Evolutionary conservation across 345 rosid species (phyloP).

Genomic region (Eucalyptus melliodora): DNA sequence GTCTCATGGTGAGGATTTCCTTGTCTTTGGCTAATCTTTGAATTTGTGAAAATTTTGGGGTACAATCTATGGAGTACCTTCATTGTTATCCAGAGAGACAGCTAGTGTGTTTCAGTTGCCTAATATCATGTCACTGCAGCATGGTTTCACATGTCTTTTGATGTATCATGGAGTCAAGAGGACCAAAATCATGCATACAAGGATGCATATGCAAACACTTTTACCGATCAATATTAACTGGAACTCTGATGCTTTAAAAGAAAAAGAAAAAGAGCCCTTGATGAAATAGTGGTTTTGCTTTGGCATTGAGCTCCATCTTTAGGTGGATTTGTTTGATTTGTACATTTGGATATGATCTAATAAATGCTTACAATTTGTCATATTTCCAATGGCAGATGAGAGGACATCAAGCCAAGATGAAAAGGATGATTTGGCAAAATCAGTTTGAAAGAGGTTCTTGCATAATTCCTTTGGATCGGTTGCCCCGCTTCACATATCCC

Average conservation of each 20-base stretch:
- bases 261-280: not conserved
- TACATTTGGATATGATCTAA: not conserved
- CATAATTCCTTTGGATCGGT: not conserved
- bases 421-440: not conserved
- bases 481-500: not conserved
- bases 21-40: no score
- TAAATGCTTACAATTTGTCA: not conserved
- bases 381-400: slow-evolving; percentile 16
- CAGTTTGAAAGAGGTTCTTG: not conserved
- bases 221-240: not conserved
- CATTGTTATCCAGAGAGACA: not conserved
- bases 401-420: slow-evolving; percentile 3
- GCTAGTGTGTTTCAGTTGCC: not conserved
- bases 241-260: not conserved
- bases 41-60: not conserved
- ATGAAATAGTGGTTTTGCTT: not conserved
- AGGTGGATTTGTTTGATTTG: not conserved
- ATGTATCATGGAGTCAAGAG: not conserved
- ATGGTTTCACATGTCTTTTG: not conserved
- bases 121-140: not conserved
- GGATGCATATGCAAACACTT: not conserved
- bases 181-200: not conserved
- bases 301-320: not conserved
- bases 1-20: no score
- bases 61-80: not conserved